Evolutionary conservation across 1,139 yeast species (phyloP).

Genomic region (Taphrina communis): DNA sequence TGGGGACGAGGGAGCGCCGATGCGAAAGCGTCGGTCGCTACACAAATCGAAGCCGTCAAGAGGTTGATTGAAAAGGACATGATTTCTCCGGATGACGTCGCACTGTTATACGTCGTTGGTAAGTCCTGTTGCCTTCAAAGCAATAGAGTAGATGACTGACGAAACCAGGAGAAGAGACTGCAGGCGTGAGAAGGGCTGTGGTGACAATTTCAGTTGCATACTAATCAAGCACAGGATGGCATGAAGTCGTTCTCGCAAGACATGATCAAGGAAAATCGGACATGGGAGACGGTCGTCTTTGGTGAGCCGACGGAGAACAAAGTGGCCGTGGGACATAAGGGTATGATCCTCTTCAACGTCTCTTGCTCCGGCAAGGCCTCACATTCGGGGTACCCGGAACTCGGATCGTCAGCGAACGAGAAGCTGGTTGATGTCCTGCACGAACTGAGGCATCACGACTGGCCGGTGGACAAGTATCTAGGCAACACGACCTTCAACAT

Average conservation of each 20-base stretch:
- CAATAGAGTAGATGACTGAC: background rate
- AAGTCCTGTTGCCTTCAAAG: background rate
- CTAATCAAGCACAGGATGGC: constrained; percentile 23
- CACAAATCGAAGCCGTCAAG: constrained; percentile 63
- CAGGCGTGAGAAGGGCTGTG: constrained; percentile 53
- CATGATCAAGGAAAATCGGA: constrained; percentile 19
- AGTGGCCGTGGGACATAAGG: constrained; percentile 77
- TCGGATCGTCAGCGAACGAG: constrained; percentile 68
- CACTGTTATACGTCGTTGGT: constrained; percentile 66
- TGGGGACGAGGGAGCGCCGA: constrained; percentile 72
- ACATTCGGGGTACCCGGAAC: constrained; percentile 74
- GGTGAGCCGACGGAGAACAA: constrained; percentile 78
- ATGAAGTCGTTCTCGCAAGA: constrained; percentile 31
- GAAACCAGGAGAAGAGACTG: constrained; percentile 60
- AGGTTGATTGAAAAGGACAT: constrained; percentile 55
- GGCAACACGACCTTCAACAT: constrained; percentile 70
- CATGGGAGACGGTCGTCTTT: constrained; percentile 68
- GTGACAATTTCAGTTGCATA: background rate
- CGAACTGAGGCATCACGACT: constrained; percentile 52
- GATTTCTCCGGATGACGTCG: constrained; percentile 62
- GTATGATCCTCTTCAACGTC: constrained; percentile 55
- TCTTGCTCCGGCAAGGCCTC: constrained; percentile 61
- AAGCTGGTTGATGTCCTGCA: constrained; percentile 61
- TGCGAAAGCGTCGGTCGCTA: constrained; percentile 71
- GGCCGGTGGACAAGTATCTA: constrained; percentile 61